A percentile compares a stretch with the other conserved stretches of the same genome.
Evolutionary conservation across 768 basidiomycete species (phyloP).

Genomic region (Russula emetica): DNA sequence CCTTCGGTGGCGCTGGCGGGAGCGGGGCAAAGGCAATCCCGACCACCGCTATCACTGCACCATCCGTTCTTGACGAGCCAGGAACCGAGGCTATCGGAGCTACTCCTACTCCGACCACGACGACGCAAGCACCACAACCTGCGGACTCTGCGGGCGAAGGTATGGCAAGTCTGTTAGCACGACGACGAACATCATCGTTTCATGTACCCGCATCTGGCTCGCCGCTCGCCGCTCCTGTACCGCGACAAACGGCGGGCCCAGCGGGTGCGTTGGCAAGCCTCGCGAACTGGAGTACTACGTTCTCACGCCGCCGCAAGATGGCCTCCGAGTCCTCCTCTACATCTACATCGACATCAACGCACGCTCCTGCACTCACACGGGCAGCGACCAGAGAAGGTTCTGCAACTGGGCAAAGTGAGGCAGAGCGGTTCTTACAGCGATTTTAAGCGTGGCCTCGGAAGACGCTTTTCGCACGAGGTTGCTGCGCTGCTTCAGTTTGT

Average conservation of each 20-base stretch:
- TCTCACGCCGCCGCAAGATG: constrained; percentile 22
- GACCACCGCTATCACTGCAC: constrained; percentile 44
- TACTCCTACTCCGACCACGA: constrained; percentile 1
- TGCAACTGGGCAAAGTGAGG: not conserved
- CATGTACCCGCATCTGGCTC: constrained; percentile 42
- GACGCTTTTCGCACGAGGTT: not conserved
- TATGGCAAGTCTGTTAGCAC: constrained; percentile 42
- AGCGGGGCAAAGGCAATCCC: constrained; percentile 60
- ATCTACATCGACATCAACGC: not conserved
- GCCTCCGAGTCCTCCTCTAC: not conserved
- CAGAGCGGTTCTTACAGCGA: constrained; percentile 13
- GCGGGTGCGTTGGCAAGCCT: constrained; percentile 33
- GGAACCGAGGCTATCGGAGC: not conserved
- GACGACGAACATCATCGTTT: constrained; percentile 59
- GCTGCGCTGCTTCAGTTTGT: not conserved
- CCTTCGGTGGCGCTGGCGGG: constrained; percentile 55
- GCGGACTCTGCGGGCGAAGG: constrained; percentile 61
- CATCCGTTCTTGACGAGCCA: constrained; percentile 30
- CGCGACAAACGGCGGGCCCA: constrained; percentile 29
- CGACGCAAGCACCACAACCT: constrained; percentile 44
- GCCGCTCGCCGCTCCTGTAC: constrained; percentile 31
- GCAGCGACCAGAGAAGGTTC: not conserved
- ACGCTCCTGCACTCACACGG: too few relatives aligned
- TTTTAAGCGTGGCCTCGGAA: not conserved
- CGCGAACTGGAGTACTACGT: constrained; percentile 30